A percentile compares a stretch with the other conserved stretches of the same genome.
Conservation (phyloP, 495 filamentous ascomycete species). For the Hyaloscypha hepaticicola region DNA sequence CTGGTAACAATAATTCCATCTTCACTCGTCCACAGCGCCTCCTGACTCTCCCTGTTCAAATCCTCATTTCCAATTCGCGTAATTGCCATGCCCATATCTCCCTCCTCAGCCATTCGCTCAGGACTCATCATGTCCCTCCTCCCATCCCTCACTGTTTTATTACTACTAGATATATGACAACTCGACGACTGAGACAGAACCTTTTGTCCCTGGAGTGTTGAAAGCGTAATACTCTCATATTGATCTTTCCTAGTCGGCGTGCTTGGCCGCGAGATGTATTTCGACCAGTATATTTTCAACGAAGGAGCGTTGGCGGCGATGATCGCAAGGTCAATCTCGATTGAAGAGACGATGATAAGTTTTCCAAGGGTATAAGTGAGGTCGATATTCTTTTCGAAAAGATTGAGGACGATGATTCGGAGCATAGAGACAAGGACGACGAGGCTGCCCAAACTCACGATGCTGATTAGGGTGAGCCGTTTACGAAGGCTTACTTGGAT, state of each 20-base stretch:
- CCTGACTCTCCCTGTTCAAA: background rate
- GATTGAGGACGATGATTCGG: slow-evolving; percentile 31
- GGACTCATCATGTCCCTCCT: background rate
- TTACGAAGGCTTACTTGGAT: slow-evolving; percentile 35
- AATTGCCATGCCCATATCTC: background rate
- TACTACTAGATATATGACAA: background rate
- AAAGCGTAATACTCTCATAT: background rate
- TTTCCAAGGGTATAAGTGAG: slow-evolving; percentile 34
- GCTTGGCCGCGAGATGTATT: background rate
- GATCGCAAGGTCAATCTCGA: slow-evolving; percentile 35
- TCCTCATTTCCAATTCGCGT: background rate
- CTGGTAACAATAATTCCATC: background rate
- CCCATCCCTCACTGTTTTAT: background rate
- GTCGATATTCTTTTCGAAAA: slow-evolving; percentile 27
- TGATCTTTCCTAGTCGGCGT: background rate
- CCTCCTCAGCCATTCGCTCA: background rate
- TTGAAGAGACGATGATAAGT: slow-evolving; percentile 35
- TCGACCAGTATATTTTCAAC: slow-evolving; percentile 25
- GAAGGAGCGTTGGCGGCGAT: slow-evolving; percentile 36
- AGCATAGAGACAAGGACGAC: slow-evolving; percentile 28
- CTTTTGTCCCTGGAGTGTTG: background rate
- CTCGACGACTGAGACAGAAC: background rate
- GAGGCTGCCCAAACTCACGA: slow-evolving; percentile 29
- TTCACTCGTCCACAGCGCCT: background rate
- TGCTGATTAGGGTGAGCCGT: slow-evolving; percentile 9